Evolutionary conservation across 2,329 filamentous ascomycete genomes (phyloP), one percentile per base, ranked within the genome.

Genomic region (Sclerotiophoma versabilis): DNA sequence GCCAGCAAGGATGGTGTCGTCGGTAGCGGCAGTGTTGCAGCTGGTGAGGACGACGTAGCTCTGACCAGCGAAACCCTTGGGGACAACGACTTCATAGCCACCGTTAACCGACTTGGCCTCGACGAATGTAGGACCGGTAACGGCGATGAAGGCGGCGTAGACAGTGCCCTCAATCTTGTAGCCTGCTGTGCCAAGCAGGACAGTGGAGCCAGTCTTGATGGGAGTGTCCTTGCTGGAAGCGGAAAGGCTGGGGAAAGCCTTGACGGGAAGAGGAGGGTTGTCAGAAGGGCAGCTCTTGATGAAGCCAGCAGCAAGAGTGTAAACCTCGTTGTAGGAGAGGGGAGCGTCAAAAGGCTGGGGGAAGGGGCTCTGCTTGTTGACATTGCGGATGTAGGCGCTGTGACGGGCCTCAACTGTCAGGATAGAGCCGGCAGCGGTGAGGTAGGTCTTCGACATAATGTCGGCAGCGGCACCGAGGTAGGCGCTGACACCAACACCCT

Each of bases 391-490:
- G 75, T 86, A 87, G 4, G 87, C 77, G 1, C 82, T 82, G 76
- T 90, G 87, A 9, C 87, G 82, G 26, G 87, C 81, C 65, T 89
- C 87, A 50, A 88, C 82, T 25, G 84, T 84, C 27, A 90, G 77
- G 65, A 90, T 86, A 50, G 82, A 82, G 22, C 83, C 86, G 1
- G 86, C 87, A 4, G 81, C 81, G 0, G 83, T 83, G 38, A 89
- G 75, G 73, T 87, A 87, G 19, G 76, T 75, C 58, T 84, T 81
- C 69, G 81, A 79, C 56, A 81, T 79, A 58, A 85, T 86, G 54
- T 78, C 77, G 20, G 81, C 80, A 5, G 86, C 86, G 15, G 85
- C 86, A 38, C 85, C 84, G 38, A 89, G 80, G 74, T 87, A 87
- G 17, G 83, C 83, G 25, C 79, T 82, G 44, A 84, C 80, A 59